Evolutionary conservation across 1,284 basidiomycete genomes (phyloP).

Genomic region (Ceratobasidium sp.): DNA sequence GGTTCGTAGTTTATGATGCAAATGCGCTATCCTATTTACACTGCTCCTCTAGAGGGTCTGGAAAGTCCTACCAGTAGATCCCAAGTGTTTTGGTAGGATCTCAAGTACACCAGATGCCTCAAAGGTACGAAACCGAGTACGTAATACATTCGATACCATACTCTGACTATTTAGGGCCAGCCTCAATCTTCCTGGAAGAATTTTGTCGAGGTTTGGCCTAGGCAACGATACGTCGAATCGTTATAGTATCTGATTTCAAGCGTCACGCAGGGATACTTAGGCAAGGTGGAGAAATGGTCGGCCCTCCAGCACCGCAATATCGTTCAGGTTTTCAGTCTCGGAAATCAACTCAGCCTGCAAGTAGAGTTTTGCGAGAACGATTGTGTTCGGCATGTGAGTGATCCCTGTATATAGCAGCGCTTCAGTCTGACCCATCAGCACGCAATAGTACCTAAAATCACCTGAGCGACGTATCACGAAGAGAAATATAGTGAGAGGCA

Average conservation of each 20-base stretch:
- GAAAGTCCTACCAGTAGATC: neutral
- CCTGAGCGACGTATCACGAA: neutral
- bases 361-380: neutral
- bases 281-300: neutral
- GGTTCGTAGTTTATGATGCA: neutral
- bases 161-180: neutral
- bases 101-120: neutral
- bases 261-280: neutral
- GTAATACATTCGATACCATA: neutral
- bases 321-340: neutral
- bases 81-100: neutral
- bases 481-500: neutral
- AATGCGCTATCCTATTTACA: too few relatives aligned
- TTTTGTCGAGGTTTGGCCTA: neutral
- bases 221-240: neutral
- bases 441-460: neutral
- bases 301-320: neutral
- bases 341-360: neutral
- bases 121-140: neutral
- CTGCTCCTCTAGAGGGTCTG: neutral
- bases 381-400: conserved; percentile 12
- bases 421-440: neutral
- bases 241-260: neutral
- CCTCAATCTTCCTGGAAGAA: neutral
- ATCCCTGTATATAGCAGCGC: neutral